Evolutionary conservation across 2,329 filamentous ascomycete species (phyloP), one percentile per base, ranked within the genome.

Genomic region (Pyrenophora tritici-repentis): DNA sequence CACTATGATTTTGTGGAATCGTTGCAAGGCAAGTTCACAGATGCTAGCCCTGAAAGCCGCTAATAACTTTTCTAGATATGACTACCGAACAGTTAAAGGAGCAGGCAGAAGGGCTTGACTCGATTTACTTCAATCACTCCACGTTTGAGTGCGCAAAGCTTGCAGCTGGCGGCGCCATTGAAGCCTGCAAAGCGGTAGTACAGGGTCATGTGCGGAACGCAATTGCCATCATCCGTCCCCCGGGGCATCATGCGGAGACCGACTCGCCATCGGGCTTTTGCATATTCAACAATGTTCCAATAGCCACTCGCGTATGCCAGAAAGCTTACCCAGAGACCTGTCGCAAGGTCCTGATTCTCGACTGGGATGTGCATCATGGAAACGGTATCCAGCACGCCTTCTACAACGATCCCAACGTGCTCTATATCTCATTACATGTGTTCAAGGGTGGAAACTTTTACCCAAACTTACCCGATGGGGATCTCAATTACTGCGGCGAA

Each of bases 321-420:
- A 78, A 82, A 45, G 86, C 91, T 53, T 94, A 89, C 61, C 89
- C 89, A 1, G 84, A 93, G 3, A 77, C 78, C 7, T 97, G 93
- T 68, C 86, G 91, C 48, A 97, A 96, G 74, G 84, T 99, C 16
- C 75, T 99, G 47, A 94, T 99, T 60, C 79, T 99, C 6, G 94
- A 99, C 70, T 99, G 94, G 85, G 85, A 88, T 71, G 85, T 88
- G 3, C 86, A 88, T 67, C 86, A 88, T 66, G 85, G 94, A 47
- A 99, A 99, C 70, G 94, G 94, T 9, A 89, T 96, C 22, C 94
- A 99, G 68, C 92, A 96, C 67, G 93, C 95, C 42, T 97, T 97
- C 66, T 97, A 97, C 70, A 80, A 92, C 32, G 90, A 99, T 63
- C 90, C 93, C 0, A 97, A 97, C 64, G 87, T 99, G 14, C 83